Conservation (phyloP, 192 early-diverging fungal genomes). For the Coemansia sp. region DNA sequence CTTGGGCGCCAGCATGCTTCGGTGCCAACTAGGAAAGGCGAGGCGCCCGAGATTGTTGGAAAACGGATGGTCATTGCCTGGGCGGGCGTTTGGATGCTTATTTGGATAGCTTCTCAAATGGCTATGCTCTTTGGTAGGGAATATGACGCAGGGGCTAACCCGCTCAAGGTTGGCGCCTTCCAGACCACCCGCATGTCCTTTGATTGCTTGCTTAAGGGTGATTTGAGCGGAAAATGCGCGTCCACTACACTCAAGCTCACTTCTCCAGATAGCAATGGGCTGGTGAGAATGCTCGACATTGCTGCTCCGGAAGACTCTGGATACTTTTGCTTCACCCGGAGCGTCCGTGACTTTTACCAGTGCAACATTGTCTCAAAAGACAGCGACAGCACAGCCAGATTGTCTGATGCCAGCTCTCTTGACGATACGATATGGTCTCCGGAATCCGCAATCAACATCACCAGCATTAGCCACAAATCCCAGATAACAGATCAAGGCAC, state of each 20-base stretch:
- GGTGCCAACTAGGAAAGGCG: constrained; percentile 10
- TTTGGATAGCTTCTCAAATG: constrained; percentile 34
- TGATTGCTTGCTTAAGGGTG: constrained; percentile 11
- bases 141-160: constrained; percentile 17
- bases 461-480: constrained; percentile 19
- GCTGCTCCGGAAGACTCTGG: constrained; percentile 9
- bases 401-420: neutral
- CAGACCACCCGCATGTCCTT: constrained; percentile 31
- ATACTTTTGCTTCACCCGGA: constrained; percentile 34
- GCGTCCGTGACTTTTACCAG: constrained; percentile 36
- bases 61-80: constrained; percentile 33
- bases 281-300: constrained; percentile 22
- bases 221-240: constrained; percentile 3
- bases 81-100: constrained; percentile 25
- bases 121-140: constrained; percentile 31
- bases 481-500: constrained; percentile 19
- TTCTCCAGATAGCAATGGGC: constrained; percentile 45
- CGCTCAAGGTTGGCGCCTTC: constrained; percentile 37
- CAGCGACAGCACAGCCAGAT: neutral
- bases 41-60: constrained; percentile 40
- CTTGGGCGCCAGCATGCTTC: constrained; percentile 15
- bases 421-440: constrained; percentile 21
- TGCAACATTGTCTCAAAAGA: constrained; percentile 19
- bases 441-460: constrained; percentile 37
- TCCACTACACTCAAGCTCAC: constrained; percentile 28